Evolutionary conservation across 306 rosid genomes (phyloP).

Genomic region (Ormosia semicastrata): DNA sequence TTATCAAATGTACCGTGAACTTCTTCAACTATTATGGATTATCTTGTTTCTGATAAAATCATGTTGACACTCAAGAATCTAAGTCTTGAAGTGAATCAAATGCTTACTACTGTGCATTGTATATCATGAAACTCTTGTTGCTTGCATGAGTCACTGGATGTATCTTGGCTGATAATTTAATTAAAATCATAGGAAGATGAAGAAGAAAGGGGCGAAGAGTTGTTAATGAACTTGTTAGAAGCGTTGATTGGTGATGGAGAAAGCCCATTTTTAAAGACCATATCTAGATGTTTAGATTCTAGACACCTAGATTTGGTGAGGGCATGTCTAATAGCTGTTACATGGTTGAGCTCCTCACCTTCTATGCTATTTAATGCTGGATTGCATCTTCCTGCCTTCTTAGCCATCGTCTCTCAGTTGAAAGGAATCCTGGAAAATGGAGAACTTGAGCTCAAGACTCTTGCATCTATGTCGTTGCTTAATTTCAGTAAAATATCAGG

Average conservation of each 20-base stretch:
- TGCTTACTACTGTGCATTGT: background rate
- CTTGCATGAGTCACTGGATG: slow-evolving; percentile 14
- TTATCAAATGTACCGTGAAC: background rate
- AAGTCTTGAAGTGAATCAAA: background rate
- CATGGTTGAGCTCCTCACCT: slow-evolving; percentile 77
- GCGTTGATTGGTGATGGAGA: slow-evolving; percentile 58
- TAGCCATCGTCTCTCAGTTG: slow-evolving; percentile 47
- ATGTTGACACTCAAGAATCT: background rate
- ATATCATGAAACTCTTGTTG: background rate
- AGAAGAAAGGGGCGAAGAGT: slow-evolving; percentile 46
- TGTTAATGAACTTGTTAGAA: slow-evolving; percentile 49
- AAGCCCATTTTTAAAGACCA: slow-evolving; percentile 51
- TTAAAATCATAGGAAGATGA: slow-evolving; percentile 48
- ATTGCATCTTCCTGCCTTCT: slow-evolving; percentile 55
- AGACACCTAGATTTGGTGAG: slow-evolving; percentile 52
- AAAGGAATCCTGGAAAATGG: slow-evolving; percentile 48
- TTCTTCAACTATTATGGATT: background rate
- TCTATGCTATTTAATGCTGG: slow-evolving; percentile 38
- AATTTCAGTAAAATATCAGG: slow-evolving; percentile 82
- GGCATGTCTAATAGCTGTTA: slow-evolving; percentile 48
- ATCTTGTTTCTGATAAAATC: background rate
- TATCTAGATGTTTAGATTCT: slow-evolving; percentile 57
- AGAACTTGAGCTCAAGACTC: slow-evolving; percentile 57
- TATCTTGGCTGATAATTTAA: slow-evolving; percentile 12
- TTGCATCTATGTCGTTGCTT: slow-evolving; percentile 70